These are phyloP conservation scores for Proliferodiscus dingleyae DNA, from an alignment of 2,329 filamentous ascomycete species.

Conservation along the genomic window DNA sequence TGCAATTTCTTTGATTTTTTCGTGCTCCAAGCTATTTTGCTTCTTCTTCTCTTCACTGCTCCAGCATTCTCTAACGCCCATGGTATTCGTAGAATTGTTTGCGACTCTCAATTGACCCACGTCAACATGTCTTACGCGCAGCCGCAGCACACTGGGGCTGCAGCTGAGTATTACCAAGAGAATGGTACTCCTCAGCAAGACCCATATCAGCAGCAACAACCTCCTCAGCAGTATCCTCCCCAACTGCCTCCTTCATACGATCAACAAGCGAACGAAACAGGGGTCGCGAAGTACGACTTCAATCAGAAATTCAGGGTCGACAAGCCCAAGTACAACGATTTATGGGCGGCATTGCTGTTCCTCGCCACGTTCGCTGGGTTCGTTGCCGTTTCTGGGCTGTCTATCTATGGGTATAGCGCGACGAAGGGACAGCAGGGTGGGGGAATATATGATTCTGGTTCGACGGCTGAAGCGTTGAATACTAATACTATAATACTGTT, in stretches of 20 bases:
- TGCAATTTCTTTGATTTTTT: background rate
- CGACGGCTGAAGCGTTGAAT: slow-evolving; percentile 63
- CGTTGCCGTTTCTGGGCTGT: slow-evolving; percentile 68
- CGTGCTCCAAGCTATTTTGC: background rate
- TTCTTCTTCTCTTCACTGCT: background rate
- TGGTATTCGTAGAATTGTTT: background rate
- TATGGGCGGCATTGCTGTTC: slow-evolving; percentile 82
- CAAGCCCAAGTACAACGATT: slow-evolving; percentile 82
- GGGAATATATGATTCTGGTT: slow-evolving; percentile 63
- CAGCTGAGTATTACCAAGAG: slow-evolving; percentile 22
- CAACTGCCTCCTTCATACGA: slow-evolving; percentile 22
- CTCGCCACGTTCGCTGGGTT: slow-evolving; percentile 69
- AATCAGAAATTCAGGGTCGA: slow-evolving; percentile 79
- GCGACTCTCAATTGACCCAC: background rate
- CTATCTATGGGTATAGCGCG: slow-evolving; percentile 67
- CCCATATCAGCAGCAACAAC: slow-evolving; percentile 14
- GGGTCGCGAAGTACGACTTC: slow-evolving; percentile 43
- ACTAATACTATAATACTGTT: slow-evolving; percentile 87
- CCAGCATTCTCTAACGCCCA: background rate
- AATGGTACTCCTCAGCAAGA: slow-evolving; percentile 10
- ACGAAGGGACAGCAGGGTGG: slow-evolving; percentile 60
- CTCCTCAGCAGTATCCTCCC: slow-evolving; percentile 10
- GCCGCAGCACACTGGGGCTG: slow-evolving; percentile 20
- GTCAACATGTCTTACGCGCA: slow-evolving; percentile 25
- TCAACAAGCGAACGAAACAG: slow-evolving; percentile 2